phyloP scores from a whole-genome alignment of 1,284 basidiomycete genomes.

The Neolentinus lepideus region DNA sequence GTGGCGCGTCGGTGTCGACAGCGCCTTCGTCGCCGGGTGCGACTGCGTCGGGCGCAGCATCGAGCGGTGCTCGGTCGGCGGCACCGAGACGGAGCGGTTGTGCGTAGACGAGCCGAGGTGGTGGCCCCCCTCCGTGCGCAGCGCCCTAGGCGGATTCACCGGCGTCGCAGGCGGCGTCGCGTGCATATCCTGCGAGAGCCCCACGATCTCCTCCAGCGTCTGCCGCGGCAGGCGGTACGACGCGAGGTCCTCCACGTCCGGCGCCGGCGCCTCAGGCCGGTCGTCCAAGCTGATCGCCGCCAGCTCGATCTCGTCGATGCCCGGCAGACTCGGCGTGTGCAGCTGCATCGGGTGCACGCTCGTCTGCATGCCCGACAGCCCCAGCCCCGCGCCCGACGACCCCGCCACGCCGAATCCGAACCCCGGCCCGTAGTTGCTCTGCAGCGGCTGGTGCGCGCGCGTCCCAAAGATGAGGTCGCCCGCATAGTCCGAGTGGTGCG shows the following conservation, averaged over 20 bases:
- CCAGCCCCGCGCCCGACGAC: conserved; percentile 34
- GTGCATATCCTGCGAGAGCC: conserved; percentile 38
- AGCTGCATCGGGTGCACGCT: conserved; percentile 52
- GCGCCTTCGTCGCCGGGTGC: conserved; percentile 22
- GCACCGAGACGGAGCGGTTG: conserved; percentile 48
- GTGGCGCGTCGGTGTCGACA: conserved; percentile 23
- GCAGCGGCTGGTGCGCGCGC: conserved; percentile 54
- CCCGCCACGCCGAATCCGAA: conserved; percentile 34
- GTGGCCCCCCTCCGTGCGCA: conserved; percentile 24
- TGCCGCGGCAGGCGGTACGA: conserved; percentile 31
- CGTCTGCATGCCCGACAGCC: conserved; percentile 41
- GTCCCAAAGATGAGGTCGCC: conserved; percentile 79
- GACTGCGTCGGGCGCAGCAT: conserved; percentile 26
- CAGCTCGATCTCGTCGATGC: conserved; percentile 67
- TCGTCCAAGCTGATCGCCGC: conserved; percentile 62
- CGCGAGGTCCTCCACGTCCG: conserved; percentile 26
- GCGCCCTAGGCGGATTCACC: conserved; percentile 31
- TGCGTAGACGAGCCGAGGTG: conserved; percentile 24
- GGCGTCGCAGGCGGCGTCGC: conserved; percentile 59
- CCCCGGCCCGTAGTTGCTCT: conserved; percentile 36
- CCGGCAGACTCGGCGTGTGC: conserved; percentile 46
- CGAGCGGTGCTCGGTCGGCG: conserved; percentile 42
- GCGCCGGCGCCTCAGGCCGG: conserved; percentile 23
- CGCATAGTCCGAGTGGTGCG: conserved; percentile 75
- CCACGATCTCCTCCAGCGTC: conserved; percentile 57